Conservation (phyloP, 2,329 filamentous ascomycete species). For the Lachnellula suecica region DNA sequence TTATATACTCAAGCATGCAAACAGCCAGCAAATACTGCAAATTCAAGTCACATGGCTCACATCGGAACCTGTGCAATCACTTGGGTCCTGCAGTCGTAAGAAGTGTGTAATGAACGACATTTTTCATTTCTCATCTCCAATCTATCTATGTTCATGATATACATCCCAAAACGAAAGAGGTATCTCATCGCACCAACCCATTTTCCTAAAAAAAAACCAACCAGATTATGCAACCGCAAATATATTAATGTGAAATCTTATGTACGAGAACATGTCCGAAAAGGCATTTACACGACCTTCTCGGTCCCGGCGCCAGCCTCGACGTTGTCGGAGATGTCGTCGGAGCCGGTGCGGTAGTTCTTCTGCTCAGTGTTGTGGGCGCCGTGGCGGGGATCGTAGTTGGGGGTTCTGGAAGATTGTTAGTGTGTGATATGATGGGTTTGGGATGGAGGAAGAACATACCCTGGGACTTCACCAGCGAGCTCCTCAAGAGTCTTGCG, state of each 20-base stretch:
- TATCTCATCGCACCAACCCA: not conserved
- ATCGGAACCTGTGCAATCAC: no score
- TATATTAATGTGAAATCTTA: no score
- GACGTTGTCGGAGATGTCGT: not conserved
- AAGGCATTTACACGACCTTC: slow-evolving; percentile 1
- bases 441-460: not conserved
- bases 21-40: no score
- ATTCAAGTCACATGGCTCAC: no score
- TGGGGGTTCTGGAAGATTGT: slow-evolving; percentile 8
- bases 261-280: not conserved
- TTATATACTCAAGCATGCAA: no score
- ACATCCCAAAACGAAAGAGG: not conserved
- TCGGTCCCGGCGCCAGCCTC: not conserved
- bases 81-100: no score
- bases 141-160: not conserved
- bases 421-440: not conserved
- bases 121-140: not conserved
- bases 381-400: slow-evolving; percentile 9
- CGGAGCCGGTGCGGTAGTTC: not conserved
- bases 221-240: not conserved
- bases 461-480: slow-evolving; percentile 51
- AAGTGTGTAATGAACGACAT: not conserved
- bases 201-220: not conserved
- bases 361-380: not conserved
- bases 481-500: slow-evolving; percentile 71